Evolutionary conservation across 2,329 filamentous ascomycete species (phyloP).

Genomic region (Paecilomyces variotii): DNA sequence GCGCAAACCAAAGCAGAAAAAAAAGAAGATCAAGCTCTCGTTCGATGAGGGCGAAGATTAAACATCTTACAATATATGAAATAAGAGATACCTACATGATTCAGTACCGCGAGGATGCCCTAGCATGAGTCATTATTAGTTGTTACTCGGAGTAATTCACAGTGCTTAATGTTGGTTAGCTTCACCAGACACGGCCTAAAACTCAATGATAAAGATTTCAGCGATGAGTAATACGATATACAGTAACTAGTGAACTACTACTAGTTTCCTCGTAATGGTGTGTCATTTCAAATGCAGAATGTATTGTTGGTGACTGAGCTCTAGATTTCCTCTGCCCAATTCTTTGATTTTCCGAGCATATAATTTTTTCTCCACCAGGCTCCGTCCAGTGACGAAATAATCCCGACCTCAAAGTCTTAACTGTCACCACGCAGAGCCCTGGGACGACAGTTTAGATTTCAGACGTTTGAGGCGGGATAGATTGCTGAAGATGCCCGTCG

Average conservation of each 20-base stretch:
- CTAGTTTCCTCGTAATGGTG: background rate
- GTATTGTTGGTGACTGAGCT: background rate
- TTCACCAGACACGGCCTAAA: background rate
- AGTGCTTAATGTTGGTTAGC: background rate
- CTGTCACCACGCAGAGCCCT: background rate
- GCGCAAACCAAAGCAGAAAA: constrained; percentile 31
- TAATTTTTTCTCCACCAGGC: constrained; percentile 1
- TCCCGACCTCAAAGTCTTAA: background rate
- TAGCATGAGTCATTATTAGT: background rate
- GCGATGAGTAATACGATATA: background rate
- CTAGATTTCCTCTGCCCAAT: background rate
- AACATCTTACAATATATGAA: background rate
- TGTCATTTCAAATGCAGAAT: background rate
- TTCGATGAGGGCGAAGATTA: constrained; percentile 30
- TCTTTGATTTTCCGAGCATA: constrained; percentile 1
- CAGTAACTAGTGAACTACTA: background rate
- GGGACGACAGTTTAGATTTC: background rate
- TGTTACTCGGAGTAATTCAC: background rate
- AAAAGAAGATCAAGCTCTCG: constrained; percentile 40
- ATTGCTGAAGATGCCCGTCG: constrained; percentile 68
- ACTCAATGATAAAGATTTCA: background rate
- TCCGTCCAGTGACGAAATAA: background rate
- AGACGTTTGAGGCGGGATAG: constrained; percentile 8
- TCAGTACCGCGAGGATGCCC: background rate
- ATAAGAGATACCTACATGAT: background rate